Conservation (phyloP, 1,284 basidiomycete species). For the Rugiboletus extremiorientalis region DNA sequence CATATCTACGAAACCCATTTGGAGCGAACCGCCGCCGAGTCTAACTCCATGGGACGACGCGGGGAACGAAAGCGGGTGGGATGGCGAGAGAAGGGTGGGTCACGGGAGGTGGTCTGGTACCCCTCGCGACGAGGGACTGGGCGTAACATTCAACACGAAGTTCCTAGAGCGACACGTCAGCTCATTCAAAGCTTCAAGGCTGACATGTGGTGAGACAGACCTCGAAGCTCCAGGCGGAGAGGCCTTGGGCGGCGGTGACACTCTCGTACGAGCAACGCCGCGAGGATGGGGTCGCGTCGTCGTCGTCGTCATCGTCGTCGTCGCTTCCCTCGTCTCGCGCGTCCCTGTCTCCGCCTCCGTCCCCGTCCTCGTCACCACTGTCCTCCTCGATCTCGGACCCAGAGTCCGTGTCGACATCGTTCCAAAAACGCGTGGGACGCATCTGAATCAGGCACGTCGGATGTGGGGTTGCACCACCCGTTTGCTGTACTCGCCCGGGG, state of each 20-base stretch:
- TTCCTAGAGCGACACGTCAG: constrained; percentile 13
- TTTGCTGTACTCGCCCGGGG: too few species aligned
- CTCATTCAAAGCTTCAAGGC: constrained; percentile 26
- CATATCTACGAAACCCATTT: neutral
- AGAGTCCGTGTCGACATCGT: neutral
- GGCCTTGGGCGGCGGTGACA: constrained; percentile 28
- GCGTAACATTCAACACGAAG: constrained; percentile 32
- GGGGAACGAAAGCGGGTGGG: constrained; percentile 29
- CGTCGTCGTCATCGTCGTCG: neutral
- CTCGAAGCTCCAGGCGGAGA: constrained; percentile 30
- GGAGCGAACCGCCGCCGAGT: neutral
- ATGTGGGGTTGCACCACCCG: too few species aligned
- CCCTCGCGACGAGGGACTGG: constrained; percentile 28
- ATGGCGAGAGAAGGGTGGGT: constrained; percentile 23
- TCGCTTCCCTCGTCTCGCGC: too few species aligned
- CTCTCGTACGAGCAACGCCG: constrained; percentile 26
- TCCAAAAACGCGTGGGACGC: neutral
- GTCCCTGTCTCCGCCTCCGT: too few species aligned
- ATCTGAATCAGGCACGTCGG: too few species aligned
- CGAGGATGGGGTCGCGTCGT: neutral
- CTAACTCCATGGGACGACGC: constrained; percentile 7
- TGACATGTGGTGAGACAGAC: too few species aligned
- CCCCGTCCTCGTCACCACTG: too few species aligned
- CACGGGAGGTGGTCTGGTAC: constrained; percentile 19
- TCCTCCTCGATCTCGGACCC: neutral